Conservation (phyloP, 2,329 filamentous ascomycete genomes). For the Fusarium protoensiforme region DNA sequence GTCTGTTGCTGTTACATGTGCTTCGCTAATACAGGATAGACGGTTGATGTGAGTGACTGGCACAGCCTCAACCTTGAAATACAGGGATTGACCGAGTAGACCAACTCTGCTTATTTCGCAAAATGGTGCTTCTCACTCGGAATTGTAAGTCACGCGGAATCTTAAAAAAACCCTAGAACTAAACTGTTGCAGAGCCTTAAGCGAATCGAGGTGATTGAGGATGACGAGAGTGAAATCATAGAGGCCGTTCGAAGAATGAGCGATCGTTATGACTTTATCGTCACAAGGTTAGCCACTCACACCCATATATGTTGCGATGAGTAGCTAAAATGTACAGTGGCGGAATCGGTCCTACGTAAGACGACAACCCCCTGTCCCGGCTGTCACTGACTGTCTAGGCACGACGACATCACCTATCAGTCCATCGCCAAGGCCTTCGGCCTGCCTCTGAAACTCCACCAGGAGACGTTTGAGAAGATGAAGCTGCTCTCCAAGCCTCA, state of each 20-base stretch:
- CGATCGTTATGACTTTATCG: conserved; percentile 89
- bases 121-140: conserved; percentile 73
- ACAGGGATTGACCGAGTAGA: conserved; percentile 52
- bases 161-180: not conserved
- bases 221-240: conserved; percentile 90
- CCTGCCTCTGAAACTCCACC: conserved; percentile 80
- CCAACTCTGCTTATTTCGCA: conserved; percentile 72
- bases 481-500: conserved; percentile 80
- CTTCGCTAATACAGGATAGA: conserved; percentile 38
- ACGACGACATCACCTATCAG: conserved; percentile 97
- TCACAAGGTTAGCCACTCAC: conserved; percentile 73
- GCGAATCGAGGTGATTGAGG: conserved; percentile 90
- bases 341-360: conserved; percentile 92
- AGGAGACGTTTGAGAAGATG: conserved; percentile 84
- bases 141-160: conserved; percentile 57
- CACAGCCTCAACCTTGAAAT: not conserved
- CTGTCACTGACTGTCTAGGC: conserved; percentile 62
- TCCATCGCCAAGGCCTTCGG: conserved; percentile 92
- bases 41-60: conserved; percentile 52
- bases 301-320: not conserved
- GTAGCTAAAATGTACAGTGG: conserved; percentile 63
- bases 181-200: conserved; percentile 71
- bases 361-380: not conserved
- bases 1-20: not conserved
- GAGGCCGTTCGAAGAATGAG: conserved; percentile 92